phyloP scores from a whole-genome alignment of 2,329 filamentous ascomycete species.

The Penicillium griseofulvum region DNA sequence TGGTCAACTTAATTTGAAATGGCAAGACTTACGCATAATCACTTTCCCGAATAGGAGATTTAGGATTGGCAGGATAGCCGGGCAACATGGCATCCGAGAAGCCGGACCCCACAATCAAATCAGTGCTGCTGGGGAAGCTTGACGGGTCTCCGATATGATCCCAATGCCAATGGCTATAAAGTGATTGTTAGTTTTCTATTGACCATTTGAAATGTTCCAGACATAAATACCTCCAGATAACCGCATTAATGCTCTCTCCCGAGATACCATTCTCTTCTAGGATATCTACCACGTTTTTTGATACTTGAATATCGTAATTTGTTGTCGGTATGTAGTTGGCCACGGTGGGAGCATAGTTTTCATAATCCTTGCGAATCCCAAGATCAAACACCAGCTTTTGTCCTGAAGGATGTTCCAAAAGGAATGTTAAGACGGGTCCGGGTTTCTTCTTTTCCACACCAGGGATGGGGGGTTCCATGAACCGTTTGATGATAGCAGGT shows the following conservation, averaged over 20 bases:
- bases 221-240: constrained; percentile 12
- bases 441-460: constrained; percentile 28
- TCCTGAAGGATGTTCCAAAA: constrained; percentile 13
- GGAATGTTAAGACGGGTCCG: constrained; percentile 5
- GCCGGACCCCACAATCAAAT: not conserved
- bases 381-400: constrained; percentile 31
- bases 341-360: constrained; percentile 25
- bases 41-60: constrained; percentile 17
- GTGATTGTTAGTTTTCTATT: not conserved
- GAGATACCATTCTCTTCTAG: constrained; percentile 18
- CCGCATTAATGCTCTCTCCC: constrained; percentile 22
- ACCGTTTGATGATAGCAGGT: constrained; percentile 39
- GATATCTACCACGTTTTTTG: constrained; percentile 26
- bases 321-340: constrained; percentile 18
- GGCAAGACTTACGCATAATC: constrained; percentile 4
- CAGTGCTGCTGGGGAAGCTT: constrained; percentile 22
- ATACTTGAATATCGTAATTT: constrained; percentile 18
- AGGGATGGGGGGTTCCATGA: constrained; percentile 41
- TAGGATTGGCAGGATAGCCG: constrained; percentile 21
- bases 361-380: constrained; percentile 31
- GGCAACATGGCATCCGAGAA: constrained; percentile 4
- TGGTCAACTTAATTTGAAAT: not conserved
- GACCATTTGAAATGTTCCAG: not conserved
- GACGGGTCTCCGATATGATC: constrained; percentile 30
- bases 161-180: constrained; percentile 26